Base-by-base conservation (phyloP, 306 rosid genomes). In the Quercus aquifolioides region DNA sequence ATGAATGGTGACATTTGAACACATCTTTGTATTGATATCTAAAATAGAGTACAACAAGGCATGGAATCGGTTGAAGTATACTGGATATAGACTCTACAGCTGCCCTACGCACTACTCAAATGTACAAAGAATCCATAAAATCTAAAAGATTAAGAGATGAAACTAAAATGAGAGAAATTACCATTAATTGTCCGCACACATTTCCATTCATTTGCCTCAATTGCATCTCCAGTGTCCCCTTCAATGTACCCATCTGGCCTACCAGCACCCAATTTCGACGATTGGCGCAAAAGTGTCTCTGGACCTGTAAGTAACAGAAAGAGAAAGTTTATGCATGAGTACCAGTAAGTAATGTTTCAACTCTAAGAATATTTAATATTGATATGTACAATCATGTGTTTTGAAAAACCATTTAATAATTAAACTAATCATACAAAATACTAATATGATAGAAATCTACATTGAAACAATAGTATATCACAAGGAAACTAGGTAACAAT, bases 171-270 rank as follows among this genome's bases (percentile, higher is more conserved):
- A 82, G 81, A 78, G 78, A 79, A 71, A 81, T 55, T 91, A 95
- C 99, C 99, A 55, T 86, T 72, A 81, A 92, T 80, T 59, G 99
- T 92, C 55, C 89, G 94, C 78, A 90, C 95, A 72, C 97, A 95
- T 86, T 95, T 95, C 99, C 99, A 95, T 78, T 86, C 79, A 82
- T 95, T 87, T 26, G 83, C 84, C 25, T 95, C 99, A 87, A 90
- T 70, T 77, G 92, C 94, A 90, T 95, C 99, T 54, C 97, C 90
- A 14, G 12, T 65, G 2, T 95, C 96, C 71, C 73, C 82, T 38
- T 91, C 95, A 74, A 79, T 67, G 79, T 78, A 87, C 38, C 89
- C 88, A 77, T 91, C 98, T 70, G 89, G 41, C 51, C 80, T 59
- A 13, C 52, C 78, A 71, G 82, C 19, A 59, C 71, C 80, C 68